Conservation (phyloP, 208 protist genomes). For the Acanthamoeba royreba region DNA sequence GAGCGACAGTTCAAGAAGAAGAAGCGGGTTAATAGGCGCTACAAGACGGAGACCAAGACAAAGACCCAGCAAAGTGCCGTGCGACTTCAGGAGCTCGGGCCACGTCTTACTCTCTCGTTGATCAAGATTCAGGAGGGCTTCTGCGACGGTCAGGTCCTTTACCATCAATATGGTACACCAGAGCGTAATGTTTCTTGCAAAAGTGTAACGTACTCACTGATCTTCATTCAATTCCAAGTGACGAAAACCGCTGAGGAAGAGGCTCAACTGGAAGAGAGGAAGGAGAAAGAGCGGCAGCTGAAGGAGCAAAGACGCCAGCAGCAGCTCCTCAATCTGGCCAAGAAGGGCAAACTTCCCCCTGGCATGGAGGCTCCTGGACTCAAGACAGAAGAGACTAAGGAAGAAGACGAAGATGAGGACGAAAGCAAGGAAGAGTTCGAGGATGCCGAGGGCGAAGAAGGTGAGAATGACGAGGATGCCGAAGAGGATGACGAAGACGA, state of each 20-base stretch:
- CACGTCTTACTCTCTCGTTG: constrained; percentile 71
- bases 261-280: background rate
- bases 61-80: constrained; percentile 44
- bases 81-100: constrained; percentile 70
- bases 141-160: constrained; percentile 74
- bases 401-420: background rate
- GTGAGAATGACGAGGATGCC: background rate
- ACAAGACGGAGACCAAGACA: constrained; percentile 9
- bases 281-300: constrained; percentile 30
- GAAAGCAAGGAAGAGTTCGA: background rate
- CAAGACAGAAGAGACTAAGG: background rate
- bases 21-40: background rate
- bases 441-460: background rate
- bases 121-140: constrained; percentile 79
- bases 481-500: background rate
- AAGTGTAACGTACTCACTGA: background rate
- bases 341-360: background rate
- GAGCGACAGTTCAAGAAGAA: background rate
- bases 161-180: constrained; percentile 64
- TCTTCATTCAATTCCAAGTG: background rate
- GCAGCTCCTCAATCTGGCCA: constrained; percentile 32
- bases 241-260: constrained; percentile 40
- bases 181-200: background rate
- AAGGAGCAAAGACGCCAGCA: constrained; percentile 54
- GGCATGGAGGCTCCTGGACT: background rate